Evolutionary conservation across 441 rosid genomes (phyloP), one percentile per base, ranked within the genome.

Genomic region (Populus hybrid): DNA sequence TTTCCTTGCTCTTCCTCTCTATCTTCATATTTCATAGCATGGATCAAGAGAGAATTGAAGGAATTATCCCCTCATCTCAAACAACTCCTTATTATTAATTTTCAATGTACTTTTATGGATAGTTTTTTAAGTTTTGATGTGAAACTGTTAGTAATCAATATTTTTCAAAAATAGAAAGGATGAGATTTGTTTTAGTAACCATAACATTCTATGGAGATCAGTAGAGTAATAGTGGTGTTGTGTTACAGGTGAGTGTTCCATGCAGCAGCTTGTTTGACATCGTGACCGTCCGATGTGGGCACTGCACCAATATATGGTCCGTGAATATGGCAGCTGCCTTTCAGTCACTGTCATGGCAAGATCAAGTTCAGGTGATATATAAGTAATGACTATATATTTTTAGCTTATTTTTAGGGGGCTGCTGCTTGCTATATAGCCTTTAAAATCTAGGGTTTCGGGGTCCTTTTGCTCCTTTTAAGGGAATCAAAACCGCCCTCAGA

Each of bases 281-380:
- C 40, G 98, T 93, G 81, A 93, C 98, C 68, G 91, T 93, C 89
- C 89, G 97, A 86, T 93, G 98, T 80, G 98, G 95, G 63, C 95
- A 90, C 90, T 93, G 98, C 90, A 81, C 93, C 34, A 90, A 90
- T 85, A 86, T 92, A 32, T 90, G 92, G 96, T 93, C 98, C 46
- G 98, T 95, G 77, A 93, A 95, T 86, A 93, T 95, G 97, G 98
- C 94, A 54, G 97, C 97, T 69, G 87, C 97, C 66, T 88, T 92
- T 81, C 99, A 91, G 91, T 91, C 97, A 74, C 86, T 86, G 76
- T 86, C 97, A 74, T 85, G 92, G 87, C 95, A 88, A 91, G 90
- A 92, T 86, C 57, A 46, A 12, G 81, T 78, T 84, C 98, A 92
- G 95, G 97, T 90, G 69, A 64, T 75, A 38, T 1, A 50, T 9